Percentiles rank a stretch among this genome's conserved stretches.
phyloP scores from a whole-genome alignment of 2,329 filamentous ascomycete species.

The Talaromyces sp. region DNA sequence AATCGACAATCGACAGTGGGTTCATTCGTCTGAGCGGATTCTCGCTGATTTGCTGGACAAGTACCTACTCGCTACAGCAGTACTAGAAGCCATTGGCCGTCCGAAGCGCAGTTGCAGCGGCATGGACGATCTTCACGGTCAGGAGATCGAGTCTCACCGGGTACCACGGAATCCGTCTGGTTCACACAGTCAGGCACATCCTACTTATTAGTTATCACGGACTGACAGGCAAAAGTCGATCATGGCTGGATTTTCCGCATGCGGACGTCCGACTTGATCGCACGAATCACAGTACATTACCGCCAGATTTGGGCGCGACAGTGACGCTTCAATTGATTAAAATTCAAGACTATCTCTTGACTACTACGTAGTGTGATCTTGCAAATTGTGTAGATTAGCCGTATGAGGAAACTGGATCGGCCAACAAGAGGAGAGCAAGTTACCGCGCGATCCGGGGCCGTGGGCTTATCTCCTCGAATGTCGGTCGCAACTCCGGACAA shows the following conservation, averaged over 20 bases:
- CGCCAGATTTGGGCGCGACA: background rate
- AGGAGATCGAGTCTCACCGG: background rate
- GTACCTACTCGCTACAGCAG: too few relatives aligned
- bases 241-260: background rate
- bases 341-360: too few relatives aligned
- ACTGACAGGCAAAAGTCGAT: background rate
- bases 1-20: background rate
- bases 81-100: background rate
- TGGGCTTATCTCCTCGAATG: background rate
- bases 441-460: slow-evolving; percentile 2
- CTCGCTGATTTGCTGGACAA: background rate
- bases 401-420: background rate
- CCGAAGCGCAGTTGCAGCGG: background rate
- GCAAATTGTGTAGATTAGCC: background rate
- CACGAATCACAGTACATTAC: background rate
- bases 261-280: background rate
- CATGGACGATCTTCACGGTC: slow-evolving; percentile 1
- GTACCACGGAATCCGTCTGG: background rate
- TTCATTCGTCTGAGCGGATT: background rate
- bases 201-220: background rate
- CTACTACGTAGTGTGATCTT: background rate
- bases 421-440: background rate
- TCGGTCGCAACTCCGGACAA: background rate
- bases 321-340: too few relatives aligned
- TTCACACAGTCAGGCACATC: background rate